Conservation (phyloP, 2,329 filamentous ascomycete species). For the Fusarium torulosum region DNA sequence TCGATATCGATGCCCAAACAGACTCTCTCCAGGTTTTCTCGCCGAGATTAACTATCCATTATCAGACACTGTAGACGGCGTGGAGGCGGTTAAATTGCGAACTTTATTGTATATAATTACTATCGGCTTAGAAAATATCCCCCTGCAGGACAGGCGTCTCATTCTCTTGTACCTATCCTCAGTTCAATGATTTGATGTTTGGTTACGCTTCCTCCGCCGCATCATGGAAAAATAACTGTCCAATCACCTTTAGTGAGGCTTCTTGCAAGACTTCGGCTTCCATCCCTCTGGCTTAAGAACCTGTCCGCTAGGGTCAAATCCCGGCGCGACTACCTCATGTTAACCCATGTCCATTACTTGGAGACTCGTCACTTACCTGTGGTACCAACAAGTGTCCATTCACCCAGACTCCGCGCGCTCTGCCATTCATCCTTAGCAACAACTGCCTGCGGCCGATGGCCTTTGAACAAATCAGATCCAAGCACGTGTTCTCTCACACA, state of each 20-base stretch:
- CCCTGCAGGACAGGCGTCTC: too few relatives aligned
- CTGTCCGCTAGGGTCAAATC: constrained; percentile 17
- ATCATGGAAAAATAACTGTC: neutral
- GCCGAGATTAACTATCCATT: too few relatives aligned
- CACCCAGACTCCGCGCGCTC: constrained; percentile 15
- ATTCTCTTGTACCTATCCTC: too few relatives aligned
- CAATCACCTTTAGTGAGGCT: neutral
- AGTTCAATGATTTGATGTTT: too few relatives aligned
- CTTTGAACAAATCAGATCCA: constrained; percentile 13
- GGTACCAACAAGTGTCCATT: constrained; percentile 35
- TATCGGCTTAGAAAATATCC: too few relatives aligned
- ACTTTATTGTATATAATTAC: too few relatives aligned
- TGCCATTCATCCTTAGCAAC: constrained; percentile 26
- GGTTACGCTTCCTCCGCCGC: too few relatives aligned
- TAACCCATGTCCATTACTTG: neutral
- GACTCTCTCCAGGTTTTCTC: neutral
- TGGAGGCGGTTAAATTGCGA: too few relatives aligned
- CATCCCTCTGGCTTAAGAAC: constrained; percentile 26
- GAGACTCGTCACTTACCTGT: constrained; percentile 4
- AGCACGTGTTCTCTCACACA: constrained; percentile 24
- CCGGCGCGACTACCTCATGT: constrained; percentile 23
- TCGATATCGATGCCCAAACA: too few relatives aligned
- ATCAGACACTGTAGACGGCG: too few relatives aligned
- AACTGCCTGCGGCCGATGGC: constrained; percentile 29
- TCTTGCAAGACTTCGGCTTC: constrained; percentile 25